Base-by-base conservation (phyloP, 1,139 yeast species). In the Ogataea hybrid region DNA sequence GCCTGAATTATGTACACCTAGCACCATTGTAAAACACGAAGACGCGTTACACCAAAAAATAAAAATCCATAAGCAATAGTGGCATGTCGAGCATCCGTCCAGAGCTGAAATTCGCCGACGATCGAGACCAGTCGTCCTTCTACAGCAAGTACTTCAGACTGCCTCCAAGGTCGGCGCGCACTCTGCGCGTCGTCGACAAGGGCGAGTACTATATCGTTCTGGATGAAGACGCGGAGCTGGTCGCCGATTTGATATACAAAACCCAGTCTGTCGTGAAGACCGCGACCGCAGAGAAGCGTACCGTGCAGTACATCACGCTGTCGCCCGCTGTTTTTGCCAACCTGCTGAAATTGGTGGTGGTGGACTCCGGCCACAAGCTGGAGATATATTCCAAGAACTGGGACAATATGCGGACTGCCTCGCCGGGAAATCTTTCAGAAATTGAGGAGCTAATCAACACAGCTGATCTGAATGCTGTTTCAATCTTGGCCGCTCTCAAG, bases 361-460 rank as follows among this genome's bases (percentile, higher is more conserved):
- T 88, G 36, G 87, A 82, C 39, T 71, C 75, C 39, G 88, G 88
- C n/a, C 68, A 70, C 48, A 87, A 87, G 59, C 76, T 92, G 21
- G 96, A 90, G 58, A 75, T 92, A 18, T 90, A 83, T 58, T 78
- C 69, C 48, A 71, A 70, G 47, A 65, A 63, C 39, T 88, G 95
- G 82, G 70, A 68, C 35, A 58, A 84, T 40, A 48, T 74, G 23
- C 74, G 75, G 47, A 67, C 74, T 38, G 97, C 95, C 1, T 84
- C 96, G 1, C 97, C 97, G 0, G 98, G 98, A 4, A 90, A 92
- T 61, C 69, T 89, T 39, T 87, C 83, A 43, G 86, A 80, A 37
- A 79, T 92, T 36, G 96, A 87, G 49, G 88, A 83, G 27, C 67
- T 87, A 63, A 71, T 86, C 50, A 64, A 76, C 52, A 70, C 77